phyloP scores from a whole-genome alignment of 2,329 filamentous ascomycete genomes.

The Cryphonectria parasitica region DNA sequence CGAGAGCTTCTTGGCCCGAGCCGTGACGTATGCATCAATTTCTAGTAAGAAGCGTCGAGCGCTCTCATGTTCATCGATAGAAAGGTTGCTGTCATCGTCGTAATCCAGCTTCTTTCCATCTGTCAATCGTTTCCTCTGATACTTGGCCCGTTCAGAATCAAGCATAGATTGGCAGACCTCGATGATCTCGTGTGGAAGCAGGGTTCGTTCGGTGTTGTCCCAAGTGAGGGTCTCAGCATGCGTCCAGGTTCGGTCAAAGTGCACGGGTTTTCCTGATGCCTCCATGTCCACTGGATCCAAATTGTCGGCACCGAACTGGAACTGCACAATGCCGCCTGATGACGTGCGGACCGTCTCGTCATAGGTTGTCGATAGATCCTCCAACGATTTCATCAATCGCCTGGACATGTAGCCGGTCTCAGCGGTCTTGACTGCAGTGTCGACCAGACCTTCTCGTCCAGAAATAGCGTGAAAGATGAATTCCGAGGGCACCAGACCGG shows the following conservation, averaged over 20 bases:
- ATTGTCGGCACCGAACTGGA: conserved; percentile 95
- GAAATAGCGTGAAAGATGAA: conserved; percentile 99
- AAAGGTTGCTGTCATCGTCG: conserved; percentile 68
- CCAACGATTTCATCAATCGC: conserved; percentile 95
- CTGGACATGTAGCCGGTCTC: conserved; percentile 99
- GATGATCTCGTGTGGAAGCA: conserved; percentile 76
- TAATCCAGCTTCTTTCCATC: conserved; percentile 68
- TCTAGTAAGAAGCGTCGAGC: conserved; percentile 80
- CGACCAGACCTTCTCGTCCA: conserved; percentile 95
- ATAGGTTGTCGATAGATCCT: conserved; percentile 91
- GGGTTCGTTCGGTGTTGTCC: conserved; percentile 72
- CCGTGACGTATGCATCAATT: conserved; percentile 72
- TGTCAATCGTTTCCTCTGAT: conserved; percentile 64
- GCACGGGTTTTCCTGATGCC: conserved; percentile 85
- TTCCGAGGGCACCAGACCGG: conserved; percentile 84
- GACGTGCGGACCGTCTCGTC: conserved; percentile 95
- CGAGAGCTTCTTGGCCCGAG: conserved; percentile 64
- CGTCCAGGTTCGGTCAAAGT: conserved; percentile 89
- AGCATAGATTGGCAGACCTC: conserved; percentile 70
- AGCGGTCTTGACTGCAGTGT: conserved; percentile 98
- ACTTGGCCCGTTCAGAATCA: conserved; percentile 67
- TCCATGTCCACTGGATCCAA: conserved; percentile 98
- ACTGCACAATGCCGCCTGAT: conserved; percentile 86
- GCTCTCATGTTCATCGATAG: conserved; percentile 79
- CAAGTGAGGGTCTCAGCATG: conserved; percentile 79